Conservation (phyloP, 768 basidiomycete genomes). For the Tremella fuciformis region DNA sequence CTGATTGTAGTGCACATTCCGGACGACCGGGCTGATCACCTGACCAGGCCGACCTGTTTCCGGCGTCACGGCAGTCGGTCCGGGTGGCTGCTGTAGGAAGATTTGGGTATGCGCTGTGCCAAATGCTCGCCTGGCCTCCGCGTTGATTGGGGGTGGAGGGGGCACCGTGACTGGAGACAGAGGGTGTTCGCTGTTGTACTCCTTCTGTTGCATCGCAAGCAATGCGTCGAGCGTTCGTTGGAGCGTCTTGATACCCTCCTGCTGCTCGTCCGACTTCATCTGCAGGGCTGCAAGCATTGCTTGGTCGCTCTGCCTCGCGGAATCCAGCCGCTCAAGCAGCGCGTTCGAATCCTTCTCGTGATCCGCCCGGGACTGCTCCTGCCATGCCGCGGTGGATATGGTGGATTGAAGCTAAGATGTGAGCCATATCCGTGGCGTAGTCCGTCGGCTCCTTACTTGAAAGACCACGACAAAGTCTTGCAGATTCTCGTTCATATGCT, state of each 20-base stretch:
- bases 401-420: constrained; percentile 35
- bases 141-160: not conserved
- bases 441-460: constrained; percentile 9
- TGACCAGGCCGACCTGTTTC: not conserved
- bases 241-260: constrained; percentile 75
- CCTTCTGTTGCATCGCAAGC: constrained; percentile 35
- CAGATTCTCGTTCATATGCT: constrained; percentile 59
- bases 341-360: constrained; percentile 59
- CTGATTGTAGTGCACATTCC: too few species aligned
- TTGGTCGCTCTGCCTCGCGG: constrained; percentile 62
- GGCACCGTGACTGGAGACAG: constrained; percentile 3
- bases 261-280: constrained; percentile 62
- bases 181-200: constrained; percentile 30
- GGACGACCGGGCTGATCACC: constrained; percentile 3
- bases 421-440: not conserved
- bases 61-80: too few species aligned
- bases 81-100: not conserved
- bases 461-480: constrained; percentile 62
- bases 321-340: constrained; percentile 61
- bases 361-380: constrained; percentile 58
- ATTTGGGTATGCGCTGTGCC: not conserved
- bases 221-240: constrained; percentile 60
- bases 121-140: not conserved
- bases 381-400: constrained; percentile 39
- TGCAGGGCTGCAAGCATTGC: constrained; percentile 65